Evolutionary conservation across 352 stramenopile species (phyloP), one percentile per base, ranked within the genome.

Genomic region (Globisporangium abappressorium): DNA sequence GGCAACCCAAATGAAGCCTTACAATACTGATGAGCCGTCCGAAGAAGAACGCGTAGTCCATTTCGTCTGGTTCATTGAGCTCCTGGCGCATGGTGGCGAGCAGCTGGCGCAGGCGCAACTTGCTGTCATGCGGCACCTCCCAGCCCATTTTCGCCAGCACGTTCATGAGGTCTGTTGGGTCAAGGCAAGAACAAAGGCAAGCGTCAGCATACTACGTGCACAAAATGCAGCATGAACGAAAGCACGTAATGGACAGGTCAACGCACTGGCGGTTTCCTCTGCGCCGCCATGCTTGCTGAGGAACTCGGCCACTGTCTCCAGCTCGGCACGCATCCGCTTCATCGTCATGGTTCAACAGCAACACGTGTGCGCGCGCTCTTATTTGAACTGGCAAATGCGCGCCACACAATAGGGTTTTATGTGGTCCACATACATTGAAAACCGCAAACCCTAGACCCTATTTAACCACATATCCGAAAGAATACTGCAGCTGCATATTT

Each of bases 1-100:
- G 0, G 18, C 14, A 24, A 57, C 4, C 24, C 24, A 53, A 33
- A 18, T 3, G 7, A 57, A 43, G 0, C 9, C n/a, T 34, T 58
- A 66, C 33, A 26, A 58, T 49, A 14, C 60, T 60, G 30, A 91
- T 66, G 59, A 94, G 64, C 5, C 84, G 73, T 41, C 90, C 82
- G 66, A 88, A 90, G 56, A 93, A 14, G 41, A 91, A 89, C n/a
- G 78, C 70, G 26, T 81, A 80, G 72, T 93, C 76, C 2, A 69
- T 59, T 9, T 66, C n/a, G 22, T 58, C 15, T 20, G 8, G 9
- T 41, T 76, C 65, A 33, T 70, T 62, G 47, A 94, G 66, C 49
- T 94, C 86, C 43, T 74, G 53, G 12, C 69, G 72, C 26, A 94
- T 75, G 36, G 76, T 73, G 9, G 78, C 72, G 43, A 94, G 62